These are phyloP conservation scores for Schwanniomyces pseudopolymorphus DNA, from an alignment of 805 yeast species.

Conservation along the genomic window DNA sequence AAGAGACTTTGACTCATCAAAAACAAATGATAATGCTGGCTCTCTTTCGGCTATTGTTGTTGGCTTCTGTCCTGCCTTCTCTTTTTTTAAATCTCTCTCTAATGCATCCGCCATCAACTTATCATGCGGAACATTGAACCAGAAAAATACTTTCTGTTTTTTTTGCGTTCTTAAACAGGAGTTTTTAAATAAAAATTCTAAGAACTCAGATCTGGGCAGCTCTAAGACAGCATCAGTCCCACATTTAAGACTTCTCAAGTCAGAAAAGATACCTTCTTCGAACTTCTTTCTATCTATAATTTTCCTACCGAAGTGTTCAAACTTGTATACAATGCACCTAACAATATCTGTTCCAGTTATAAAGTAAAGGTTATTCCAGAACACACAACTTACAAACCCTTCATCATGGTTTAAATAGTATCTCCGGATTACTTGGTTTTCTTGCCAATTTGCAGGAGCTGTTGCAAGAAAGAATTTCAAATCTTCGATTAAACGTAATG, in stretches of 20 bases:
- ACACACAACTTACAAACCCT: slow-evolving; percentile 88
- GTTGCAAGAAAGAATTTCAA: slow-evolving; percentile 84
- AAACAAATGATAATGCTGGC: slow-evolving; percentile 77
- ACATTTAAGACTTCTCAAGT: slow-evolving; percentile 79
- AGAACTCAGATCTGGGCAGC: slow-evolving; percentile 79
- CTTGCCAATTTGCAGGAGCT: slow-evolving; percentile 94
- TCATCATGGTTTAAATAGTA: slow-evolving; percentile 85
- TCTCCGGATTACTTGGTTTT: slow-evolving; percentile 80
- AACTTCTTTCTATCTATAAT: slow-evolving; percentile 87
- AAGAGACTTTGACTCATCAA: slow-evolving; percentile 52
- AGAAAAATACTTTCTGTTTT: slow-evolving; percentile 93
- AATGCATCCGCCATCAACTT: slow-evolving; percentile 88
- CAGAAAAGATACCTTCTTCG: slow-evolving; percentile 95
- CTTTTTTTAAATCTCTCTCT: slow-evolving; percentile 87
- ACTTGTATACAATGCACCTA: slow-evolving; percentile 82
- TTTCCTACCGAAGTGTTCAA: slow-evolving; percentile 85
- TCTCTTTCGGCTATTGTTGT: slow-evolving; percentile 73
- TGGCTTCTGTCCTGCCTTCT: slow-evolving; percentile 55
- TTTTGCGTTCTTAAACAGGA: slow-evolving; percentile 90
- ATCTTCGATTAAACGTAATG: slow-evolving; percentile 67
- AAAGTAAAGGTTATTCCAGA: slow-evolving; percentile 86
- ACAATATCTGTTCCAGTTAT: slow-evolving; percentile 97
- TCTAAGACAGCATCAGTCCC: slow-evolving; percentile 87
- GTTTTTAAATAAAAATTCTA: slow-evolving; percentile 81
- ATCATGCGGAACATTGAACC: slow-evolving; percentile 96